A percentile compares a stretch with the other conserved stretches of the same genome.
These are phyloP conservation scores for Fusarium dimerum DNA, from an alignment of 2,329 filamentous ascomycete species.

Conservation along the genomic window DNA sequence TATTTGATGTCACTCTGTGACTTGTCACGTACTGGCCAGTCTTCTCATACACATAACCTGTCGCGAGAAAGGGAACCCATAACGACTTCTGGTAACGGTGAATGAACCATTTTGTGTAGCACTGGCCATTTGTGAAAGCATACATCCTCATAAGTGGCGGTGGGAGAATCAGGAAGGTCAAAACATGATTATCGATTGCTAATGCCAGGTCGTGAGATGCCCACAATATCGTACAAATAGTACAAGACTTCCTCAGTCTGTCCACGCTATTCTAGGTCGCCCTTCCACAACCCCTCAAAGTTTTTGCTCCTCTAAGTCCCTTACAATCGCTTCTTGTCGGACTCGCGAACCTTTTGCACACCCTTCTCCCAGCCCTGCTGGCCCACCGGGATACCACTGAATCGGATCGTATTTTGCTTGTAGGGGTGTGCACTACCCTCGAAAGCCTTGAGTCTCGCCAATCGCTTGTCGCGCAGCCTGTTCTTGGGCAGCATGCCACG, in stretches of 20 bases:
- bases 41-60: no score
- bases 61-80: no score
- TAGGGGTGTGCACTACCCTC: slow-evolving; percentile 93
- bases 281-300: slow-evolving; percentile 1
- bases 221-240: slow-evolving; percentile 35
- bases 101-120: no score
- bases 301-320: neutral
- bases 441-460: slow-evolving; percentile 91
- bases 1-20: no score
- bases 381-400: slow-evolving; percentile 61
- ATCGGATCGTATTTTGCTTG: slow-evolving; percentile 79
- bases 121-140: no score
- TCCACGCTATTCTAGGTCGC: slow-evolving; percentile 18
- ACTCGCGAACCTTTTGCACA: slow-evolving; percentile 51
- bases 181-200: slow-evolving; percentile 24
- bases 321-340: slow-evolving; percentile 54
- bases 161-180: neutral
- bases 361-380: slow-evolving; percentile 54
- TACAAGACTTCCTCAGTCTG: slow-evolving; percentile 30
- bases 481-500: slow-evolving; percentile 99
- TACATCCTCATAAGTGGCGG: neutral
- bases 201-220: slow-evolving; percentile 30
- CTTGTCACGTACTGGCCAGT: no score
- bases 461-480: slow-evolving; percentile 79
- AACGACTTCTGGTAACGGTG: no score